Percentiles rank a stretch among this genome's conserved stretches.
These are phyloP conservation scores for Alternaria sp. DNA, from an alignment of 2,329 filamentous ascomycete genomes.

Conservation along the genomic window DNA sequence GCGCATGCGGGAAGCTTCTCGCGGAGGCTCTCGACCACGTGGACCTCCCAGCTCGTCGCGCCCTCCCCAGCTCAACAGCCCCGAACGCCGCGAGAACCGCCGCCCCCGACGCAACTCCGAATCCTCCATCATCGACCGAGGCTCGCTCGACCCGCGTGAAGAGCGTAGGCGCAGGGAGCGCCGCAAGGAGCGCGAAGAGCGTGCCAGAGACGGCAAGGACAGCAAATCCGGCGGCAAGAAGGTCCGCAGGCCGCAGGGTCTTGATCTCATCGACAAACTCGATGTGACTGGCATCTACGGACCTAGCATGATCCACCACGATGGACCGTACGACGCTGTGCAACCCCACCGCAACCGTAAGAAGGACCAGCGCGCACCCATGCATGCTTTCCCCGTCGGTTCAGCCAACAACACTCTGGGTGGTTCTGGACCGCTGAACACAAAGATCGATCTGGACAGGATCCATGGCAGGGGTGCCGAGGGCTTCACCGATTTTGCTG, in stretches of 20 bases:
- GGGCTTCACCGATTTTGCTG: conserved; percentile 79
- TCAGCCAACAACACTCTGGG: conserved; percentile 92
- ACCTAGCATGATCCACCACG: conserved; percentile 92
- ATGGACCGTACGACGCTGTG: conserved; percentile 95
- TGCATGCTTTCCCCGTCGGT: conserved; percentile 94
- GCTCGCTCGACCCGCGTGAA: conserved; percentile 66
- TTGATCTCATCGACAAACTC: conserved; percentile 95
- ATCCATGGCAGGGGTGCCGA: conserved; percentile 88
- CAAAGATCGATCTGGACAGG: conserved; percentile 80
- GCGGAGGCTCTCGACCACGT: conserved; percentile 44
- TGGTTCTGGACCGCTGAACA: conserved; percentile 83
- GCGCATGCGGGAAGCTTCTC: conserved; percentile 47
- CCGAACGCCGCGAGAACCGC: conserved; percentile 53
- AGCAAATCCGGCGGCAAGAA: conserved; percentile 21
- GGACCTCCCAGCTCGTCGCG: conserved; percentile 48
- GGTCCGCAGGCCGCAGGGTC: conserved; percentile 53
- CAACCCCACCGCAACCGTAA: conserved; percentile 93
- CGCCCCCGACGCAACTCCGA: conserved; percentile 78
- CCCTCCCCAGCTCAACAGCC: conserved; percentile 42
- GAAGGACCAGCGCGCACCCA: conserved; percentile 81
- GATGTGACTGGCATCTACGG: conserved; percentile 97
- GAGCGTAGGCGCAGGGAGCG: conserved; percentile 59
- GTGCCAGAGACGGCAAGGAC: conserved; percentile 41
- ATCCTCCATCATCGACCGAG: conserved; percentile 72
- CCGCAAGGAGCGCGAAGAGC: conserved; percentile 60